A percentile compares a stretch with the other conserved stretches of the same genome.
These are phyloP conservation scores for Trypanosoma theileri DNA, from an alignment of 208 protist genomes.

Conservation along the genomic window DNA sequence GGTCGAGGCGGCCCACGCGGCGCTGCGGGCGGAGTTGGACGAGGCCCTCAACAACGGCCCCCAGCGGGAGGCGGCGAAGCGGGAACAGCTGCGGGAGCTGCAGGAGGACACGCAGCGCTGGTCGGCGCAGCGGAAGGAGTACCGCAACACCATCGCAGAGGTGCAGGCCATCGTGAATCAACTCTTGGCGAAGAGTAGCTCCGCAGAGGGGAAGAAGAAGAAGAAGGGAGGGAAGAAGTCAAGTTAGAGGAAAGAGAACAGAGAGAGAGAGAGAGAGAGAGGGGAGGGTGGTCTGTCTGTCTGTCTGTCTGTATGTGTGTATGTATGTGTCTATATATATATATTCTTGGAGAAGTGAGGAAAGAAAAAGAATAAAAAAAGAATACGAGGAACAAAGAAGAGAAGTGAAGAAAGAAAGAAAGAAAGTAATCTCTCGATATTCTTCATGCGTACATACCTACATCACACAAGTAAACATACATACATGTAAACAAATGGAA, in stretches of 20 bases:
- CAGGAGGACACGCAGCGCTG: slow-evolving; percentile 64
- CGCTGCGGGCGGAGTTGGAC: slow-evolving; percentile 49
- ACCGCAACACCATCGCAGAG: slow-evolving; percentile 43
- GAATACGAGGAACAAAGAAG: slow-evolving; percentile 9
- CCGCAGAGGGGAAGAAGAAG: slow-evolving; percentile 18
- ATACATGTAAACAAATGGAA: neutral
- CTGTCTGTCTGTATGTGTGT: neutral
- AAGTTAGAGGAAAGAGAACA: slow-evolving; percentile 7
- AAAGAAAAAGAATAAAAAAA: slow-evolving; percentile 7
- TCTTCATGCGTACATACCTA: neutral
- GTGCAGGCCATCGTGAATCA: slow-evolving; percentile 39
- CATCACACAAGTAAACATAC: too few species aligned
- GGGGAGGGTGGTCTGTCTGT: neutral
- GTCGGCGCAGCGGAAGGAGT: slow-evolving; percentile 62
- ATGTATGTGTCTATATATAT: too few species aligned
- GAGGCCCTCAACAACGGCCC: slow-evolving; percentile 56
- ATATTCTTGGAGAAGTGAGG: slow-evolving; percentile 3
- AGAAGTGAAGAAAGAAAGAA: slow-evolving; percentile 33
- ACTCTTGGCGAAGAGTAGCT: slow-evolving; percentile 38
- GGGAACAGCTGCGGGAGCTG: slow-evolving; percentile 39
- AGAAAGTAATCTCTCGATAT: slow-evolving; percentile 7
- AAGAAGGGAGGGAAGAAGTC: slow-evolving; percentile 20
- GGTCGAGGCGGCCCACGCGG: slow-evolving; percentile 56
- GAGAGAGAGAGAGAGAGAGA: neutral
- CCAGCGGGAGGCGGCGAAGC: slow-evolving; percentile 51